Evolutionary conservation across 2,329 filamentous ascomycete genomes (phyloP).

Genomic region (Coniella lustricola): DNA sequence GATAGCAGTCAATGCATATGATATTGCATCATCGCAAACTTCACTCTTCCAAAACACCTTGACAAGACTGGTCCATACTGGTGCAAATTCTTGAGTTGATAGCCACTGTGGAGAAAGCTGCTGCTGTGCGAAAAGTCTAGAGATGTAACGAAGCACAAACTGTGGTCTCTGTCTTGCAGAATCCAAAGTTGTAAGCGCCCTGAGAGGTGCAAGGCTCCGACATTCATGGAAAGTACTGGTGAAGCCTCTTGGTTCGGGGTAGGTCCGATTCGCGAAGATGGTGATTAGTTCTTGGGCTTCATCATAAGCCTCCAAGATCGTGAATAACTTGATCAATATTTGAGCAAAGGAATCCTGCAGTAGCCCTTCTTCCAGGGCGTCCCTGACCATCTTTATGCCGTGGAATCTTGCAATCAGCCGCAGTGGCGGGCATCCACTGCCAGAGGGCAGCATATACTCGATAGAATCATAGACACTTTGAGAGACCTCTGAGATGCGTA

Average conservation of each 20-base stretch:
- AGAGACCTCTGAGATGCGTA: constrained; percentile 32
- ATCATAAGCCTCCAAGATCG: constrained; percentile 25
- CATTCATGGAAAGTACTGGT: constrained; percentile 25
- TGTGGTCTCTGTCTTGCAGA: constrained; percentile 24
- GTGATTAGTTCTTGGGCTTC: constrained; percentile 37
- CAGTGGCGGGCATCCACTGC: constrained; percentile 39
- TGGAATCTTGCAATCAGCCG: constrained; percentile 39
- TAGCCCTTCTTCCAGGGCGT: constrained; percentile 35
- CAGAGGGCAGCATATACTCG: constrained; percentile 34
- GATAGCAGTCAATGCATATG: constrained; percentile 30
- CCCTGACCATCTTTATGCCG: constrained; percentile 34
- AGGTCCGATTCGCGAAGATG: constrained; percentile 27
- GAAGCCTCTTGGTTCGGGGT: constrained; percentile 28
- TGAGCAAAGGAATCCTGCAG: constrained; percentile 33
- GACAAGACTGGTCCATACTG: constrained; percentile 33
- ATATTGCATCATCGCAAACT: constrained; percentile 27
- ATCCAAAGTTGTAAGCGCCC: constrained; percentile 28
- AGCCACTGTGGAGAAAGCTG: constrained; percentile 37
- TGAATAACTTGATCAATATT: constrained; percentile 36
- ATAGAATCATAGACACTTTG: constrained; percentile 42
- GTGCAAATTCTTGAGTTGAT: constrained; percentile 32
- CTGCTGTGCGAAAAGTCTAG: constrained; percentile 27
- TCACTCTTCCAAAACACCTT: constrained; percentile 27
- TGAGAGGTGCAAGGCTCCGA: constrained; percentile 24
- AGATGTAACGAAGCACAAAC: constrained; percentile 32